Conservation (phyloP, 306 rosid species). For the Trichosanthes cucumerina region DNA sequence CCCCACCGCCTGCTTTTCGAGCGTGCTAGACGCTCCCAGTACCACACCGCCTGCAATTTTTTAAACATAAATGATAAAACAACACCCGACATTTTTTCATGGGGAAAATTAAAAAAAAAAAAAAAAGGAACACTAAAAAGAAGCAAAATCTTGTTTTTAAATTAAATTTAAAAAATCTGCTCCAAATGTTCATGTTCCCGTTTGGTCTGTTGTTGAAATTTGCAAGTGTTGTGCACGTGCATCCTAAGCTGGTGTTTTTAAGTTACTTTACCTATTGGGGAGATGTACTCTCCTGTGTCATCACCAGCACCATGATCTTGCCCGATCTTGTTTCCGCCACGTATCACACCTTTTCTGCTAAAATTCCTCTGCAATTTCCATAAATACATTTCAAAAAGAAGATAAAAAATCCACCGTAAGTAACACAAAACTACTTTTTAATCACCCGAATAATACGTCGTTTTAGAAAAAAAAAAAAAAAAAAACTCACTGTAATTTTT, state of each 20-base stretch:
- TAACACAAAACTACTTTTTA: not conserved
- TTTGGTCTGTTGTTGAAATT: not conserved
- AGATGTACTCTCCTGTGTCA: slow-evolving; percentile 32
- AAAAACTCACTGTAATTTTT: slow-evolving; percentile 35
- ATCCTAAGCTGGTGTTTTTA: not conserved
- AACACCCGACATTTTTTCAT: not conserved
- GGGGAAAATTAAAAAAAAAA: not conserved
- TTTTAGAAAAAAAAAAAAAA: not conserved
- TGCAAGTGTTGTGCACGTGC: not conserved
- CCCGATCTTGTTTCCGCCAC: slow-evolving; percentile 50
- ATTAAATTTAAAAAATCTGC: not conserved
- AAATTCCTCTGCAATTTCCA: slow-evolving; percentile 53
- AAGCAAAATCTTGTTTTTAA: not conserved
- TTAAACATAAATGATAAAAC: not conserved
- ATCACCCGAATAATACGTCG: too few species aligned
- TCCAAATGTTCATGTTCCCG: not conserved
- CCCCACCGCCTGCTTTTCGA: slow-evolving; percentile 4
- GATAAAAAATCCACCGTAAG: not conserved
- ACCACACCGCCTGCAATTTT: not conserved
- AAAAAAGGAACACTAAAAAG: too few species aligned
- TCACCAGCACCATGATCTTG: slow-evolving; percentile 27
- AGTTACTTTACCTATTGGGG: slow-evolving; percentile 43
- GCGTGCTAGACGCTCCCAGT: not conserved
- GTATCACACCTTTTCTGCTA: slow-evolving; percentile 62
- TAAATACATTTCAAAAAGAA: not conserved